A percentile compares a stretch with the other conserved stretches of the same genome.
These are phyloP conservation scores for Globisporangium radiosum DNA, from an alignment of 352 stramenopile genomes.

Conservation along the genomic window DNA sequence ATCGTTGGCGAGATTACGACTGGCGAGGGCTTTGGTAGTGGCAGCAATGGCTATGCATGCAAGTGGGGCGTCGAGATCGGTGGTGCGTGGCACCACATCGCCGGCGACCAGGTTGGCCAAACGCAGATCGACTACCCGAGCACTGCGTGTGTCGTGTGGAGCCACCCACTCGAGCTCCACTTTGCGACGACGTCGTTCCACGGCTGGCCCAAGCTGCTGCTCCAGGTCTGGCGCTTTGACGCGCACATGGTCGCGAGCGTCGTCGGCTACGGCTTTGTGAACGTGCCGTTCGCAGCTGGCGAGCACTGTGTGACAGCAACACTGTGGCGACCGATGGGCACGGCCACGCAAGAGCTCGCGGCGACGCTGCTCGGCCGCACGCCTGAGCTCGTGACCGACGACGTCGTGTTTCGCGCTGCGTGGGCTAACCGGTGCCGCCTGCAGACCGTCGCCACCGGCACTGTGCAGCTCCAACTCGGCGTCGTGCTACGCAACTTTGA, in stretches of 20 bases:
- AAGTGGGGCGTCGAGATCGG: conserved; percentile 70
- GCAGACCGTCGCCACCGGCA: conserved; percentile 51
- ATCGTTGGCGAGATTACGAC: conserved; percentile 61
- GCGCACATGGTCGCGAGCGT: conserved; percentile 37
- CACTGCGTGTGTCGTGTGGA: conserved; percentile 30
- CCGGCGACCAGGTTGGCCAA: conserved; percentile 49
- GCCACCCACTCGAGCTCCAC: conserved; percentile 64
- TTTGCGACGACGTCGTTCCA: conserved; percentile 47
- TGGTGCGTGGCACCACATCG: conserved; percentile 46
- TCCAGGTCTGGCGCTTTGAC: conserved; percentile 62
- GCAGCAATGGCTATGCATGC: conserved; percentile 35
- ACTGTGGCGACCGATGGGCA: conserved; percentile 59
- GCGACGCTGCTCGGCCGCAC: conserved; percentile 43
- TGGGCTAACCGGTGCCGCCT: conserved; percentile 58
- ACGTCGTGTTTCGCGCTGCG: conserved; percentile 48
- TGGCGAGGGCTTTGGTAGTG: conserved; percentile 34
- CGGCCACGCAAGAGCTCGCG: conserved; percentile 38
- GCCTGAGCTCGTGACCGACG: conserved; percentile 45
- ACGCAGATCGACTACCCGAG: conserved; percentile 53
- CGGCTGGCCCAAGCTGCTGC: conserved; percentile 55
- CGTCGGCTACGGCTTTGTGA: conserved; percentile 52
- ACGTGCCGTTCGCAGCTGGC: conserved; percentile 46
- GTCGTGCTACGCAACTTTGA: conserved; percentile 55
- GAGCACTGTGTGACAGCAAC: conserved; percentile 36
- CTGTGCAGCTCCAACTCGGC: conserved; percentile 37